Percentiles rank a stretch among this genome's conserved stretches.
These are phyloP conservation scores for Filosporella fistucella DNA, from an alignment of 495 filamentous ascomycete genomes.

Conservation along the genomic window DNA sequence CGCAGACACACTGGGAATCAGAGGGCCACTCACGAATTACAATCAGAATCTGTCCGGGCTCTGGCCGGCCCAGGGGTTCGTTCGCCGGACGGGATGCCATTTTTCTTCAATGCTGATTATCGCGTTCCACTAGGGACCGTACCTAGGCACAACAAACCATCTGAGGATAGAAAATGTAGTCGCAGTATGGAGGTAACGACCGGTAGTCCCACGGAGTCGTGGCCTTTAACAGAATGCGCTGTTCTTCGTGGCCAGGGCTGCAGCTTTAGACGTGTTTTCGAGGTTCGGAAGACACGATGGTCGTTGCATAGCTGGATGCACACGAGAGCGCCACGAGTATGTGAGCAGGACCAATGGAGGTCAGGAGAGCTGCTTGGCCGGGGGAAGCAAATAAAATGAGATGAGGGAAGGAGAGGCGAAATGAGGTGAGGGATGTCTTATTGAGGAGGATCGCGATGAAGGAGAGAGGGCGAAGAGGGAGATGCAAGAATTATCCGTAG, in stretches of 20 bases:
- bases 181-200: not conserved
- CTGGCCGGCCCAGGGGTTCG: constrained; percentile 37
- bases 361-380: not conserved
- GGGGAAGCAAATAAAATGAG: not conserved
- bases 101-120: constrained; percentile 13
- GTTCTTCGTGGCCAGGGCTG: too few relatives aligned
- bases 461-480: too few relatives aligned
- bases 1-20: not conserved
- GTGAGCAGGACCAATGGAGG: constrained; percentile 4
- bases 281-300: constrained; percentile 15
- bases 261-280: constrained; percentile 12
- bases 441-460: too few relatives aligned
- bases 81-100: constrained; percentile 41
- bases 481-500: not conserved
- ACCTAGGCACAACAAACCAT: constrained; percentile 14
- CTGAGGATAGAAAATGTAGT: constrained; percentile 6
- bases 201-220: not conserved
- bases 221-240: too few relatives aligned
- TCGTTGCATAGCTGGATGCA: constrained; percentile 10
- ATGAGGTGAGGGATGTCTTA: not conserved
- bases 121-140: constrained; percentile 11
- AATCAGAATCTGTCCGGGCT: constrained; percentile 64
- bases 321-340: constrained; percentile 13
- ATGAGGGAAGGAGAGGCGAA: not conserved
- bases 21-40: constrained; percentile 66